A percentile compares a stretch with the other conserved stretches of the same genome.
Evolutionary conservation across 805 yeast species (phyloP).

Genomic region (Yarrowia yakushimensis): DNA sequence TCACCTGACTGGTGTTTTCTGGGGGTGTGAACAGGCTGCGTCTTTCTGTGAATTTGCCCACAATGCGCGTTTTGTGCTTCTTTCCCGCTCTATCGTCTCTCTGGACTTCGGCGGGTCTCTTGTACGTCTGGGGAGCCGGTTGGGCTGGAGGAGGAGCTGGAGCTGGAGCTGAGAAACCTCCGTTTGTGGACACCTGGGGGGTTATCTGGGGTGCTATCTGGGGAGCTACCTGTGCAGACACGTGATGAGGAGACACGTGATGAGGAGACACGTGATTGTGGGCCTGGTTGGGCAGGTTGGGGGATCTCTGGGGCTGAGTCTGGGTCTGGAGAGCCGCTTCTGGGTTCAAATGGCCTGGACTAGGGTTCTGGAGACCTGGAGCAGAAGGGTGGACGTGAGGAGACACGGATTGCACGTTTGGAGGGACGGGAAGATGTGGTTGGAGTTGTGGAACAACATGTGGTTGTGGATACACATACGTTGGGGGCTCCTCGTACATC

Average conservation of each 20-base stretch:
- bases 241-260: not conserved
- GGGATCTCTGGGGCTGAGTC: not conserved
- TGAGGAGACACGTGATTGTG: not conserved
- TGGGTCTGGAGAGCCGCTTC: not conserved
- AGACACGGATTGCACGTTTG: not conserved
- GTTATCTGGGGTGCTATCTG: too few species aligned
- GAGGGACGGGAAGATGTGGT: not conserved
- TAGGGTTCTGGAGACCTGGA: not conserved
- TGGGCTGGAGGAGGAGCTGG: not conserved
- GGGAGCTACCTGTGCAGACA: not conserved
- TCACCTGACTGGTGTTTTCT: conserved; percentile 7
- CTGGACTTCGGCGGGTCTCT: not conserved
- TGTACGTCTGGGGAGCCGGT: not conserved
- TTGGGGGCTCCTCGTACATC: not conserved
- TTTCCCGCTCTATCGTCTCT: not conserved
- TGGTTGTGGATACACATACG: not conserved
- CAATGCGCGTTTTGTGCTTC: conserved; percentile 13
- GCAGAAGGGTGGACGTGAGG: too few species aligned
- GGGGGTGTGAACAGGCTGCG: not conserved
- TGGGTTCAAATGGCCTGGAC: not conserved
- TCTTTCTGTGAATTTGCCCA: conserved; percentile 1
- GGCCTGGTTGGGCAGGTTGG: not conserved
- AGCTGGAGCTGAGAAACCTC: too few species aligned
- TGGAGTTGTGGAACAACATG: too few species aligned
- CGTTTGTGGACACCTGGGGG: too few species aligned